Evolutionary conservation across 108 stramenopile species (phyloP).

Genomic region (Nitzschia palea): DNA sequence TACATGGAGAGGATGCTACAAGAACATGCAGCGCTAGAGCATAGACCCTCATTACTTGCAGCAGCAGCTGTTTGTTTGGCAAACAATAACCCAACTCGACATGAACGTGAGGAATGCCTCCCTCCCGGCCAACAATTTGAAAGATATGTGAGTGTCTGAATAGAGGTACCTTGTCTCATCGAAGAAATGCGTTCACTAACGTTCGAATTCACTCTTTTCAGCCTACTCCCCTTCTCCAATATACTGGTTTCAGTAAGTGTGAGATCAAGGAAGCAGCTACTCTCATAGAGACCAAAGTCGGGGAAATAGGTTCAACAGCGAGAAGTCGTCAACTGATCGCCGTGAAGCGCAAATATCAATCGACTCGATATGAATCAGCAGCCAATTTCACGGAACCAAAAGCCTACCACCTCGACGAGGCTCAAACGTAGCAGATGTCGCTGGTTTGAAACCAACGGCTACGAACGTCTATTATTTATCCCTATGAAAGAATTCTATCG

Average conservation of each 20-base stretch:
- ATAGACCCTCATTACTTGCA: slow-evolving; percentile 84
- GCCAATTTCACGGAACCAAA: slow-evolving; percentile 39
- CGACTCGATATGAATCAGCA: slow-evolving; percentile 46
- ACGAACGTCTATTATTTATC: too few relatives aligned
- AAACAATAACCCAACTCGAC: slow-evolving; percentile 40
- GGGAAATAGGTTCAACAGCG: slow-evolving; percentile 49
- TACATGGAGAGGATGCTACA: slow-evolving; percentile 95
- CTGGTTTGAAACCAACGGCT: slow-evolving; percentile 12
- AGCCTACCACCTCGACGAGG: not conserved
- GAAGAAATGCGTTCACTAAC: too few relatives aligned
- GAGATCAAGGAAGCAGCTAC: slow-evolving; percentile 36
- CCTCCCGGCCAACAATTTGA: slow-evolving; percentile 19
- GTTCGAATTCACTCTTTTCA: slow-evolving; percentile 8
- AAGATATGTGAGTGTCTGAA: not conserved
- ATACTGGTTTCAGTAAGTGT: slow-evolving; percentile 49
- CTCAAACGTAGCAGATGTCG: not conserved
- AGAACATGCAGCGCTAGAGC: slow-evolving; percentile 87
- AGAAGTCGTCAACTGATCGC: slow-evolving; percentile 52
- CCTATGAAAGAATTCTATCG: too few relatives aligned
- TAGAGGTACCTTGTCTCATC: slow-evolving; percentile 9
- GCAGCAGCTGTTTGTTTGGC: slow-evolving; percentile 91
- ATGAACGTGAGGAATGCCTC: not conserved
- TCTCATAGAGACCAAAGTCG: slow-evolving; percentile 47
- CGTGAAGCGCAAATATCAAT: slow-evolving; percentile 70
- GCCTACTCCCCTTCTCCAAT: slow-evolving; percentile 58